A percentile compares a stretch with the other conserved stretches of the same genome.
Conservation (phyloP, 345 rosid species). For the Eucalyptus pauciflora region DNA sequence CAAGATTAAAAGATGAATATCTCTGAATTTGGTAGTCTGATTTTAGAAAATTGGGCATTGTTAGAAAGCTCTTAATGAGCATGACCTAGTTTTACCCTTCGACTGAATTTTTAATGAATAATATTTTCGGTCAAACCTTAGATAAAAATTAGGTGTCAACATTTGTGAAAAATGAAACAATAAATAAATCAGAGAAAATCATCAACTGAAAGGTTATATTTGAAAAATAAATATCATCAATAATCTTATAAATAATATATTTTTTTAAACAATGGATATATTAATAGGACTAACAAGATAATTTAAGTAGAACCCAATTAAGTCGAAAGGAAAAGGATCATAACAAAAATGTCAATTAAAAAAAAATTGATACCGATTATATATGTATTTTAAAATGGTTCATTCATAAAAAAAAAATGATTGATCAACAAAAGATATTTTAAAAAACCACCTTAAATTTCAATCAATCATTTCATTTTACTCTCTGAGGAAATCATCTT, state of each 20-base stretch:
- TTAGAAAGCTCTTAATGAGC: neutral
- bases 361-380: neutral
- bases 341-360: neutral
- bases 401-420: too few species aligned
- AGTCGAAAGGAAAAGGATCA: neutral
- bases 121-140: neutral
- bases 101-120: neutral
- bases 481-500: neutral
- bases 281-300: neutral
- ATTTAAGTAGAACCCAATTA: neutral
- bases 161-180: neutral
- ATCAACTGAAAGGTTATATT: too few species aligned
- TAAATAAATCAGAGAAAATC: neutral
- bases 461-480: neutral
- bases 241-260: too few species aligned
- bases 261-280: neutral
- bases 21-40: neutral
- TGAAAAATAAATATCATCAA: neutral
- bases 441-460: neutral
- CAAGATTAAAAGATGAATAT: neutral
- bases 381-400: neutral
- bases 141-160: neutral
- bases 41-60: neutral
- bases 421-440: neutral
- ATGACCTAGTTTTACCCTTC: neutral